Evolutionary conservation across 306 rosid genomes (phyloP).

Genomic region (Morella rubra): DNA sequence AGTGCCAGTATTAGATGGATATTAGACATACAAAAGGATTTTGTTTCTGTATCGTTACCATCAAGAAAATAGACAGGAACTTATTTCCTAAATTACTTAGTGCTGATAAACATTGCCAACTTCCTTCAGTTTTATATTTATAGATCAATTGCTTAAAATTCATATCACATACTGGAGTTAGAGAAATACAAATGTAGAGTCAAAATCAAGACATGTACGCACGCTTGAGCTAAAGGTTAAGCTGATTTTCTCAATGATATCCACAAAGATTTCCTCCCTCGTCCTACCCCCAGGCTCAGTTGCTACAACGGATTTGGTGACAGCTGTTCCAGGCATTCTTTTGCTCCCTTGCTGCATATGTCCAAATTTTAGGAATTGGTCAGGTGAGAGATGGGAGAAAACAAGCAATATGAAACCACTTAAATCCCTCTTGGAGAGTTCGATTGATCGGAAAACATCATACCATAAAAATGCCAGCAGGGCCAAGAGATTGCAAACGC

Average conservation of each 20-base stretch:
- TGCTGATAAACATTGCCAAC: conserved; percentile 1
- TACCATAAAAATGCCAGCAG: conserved; percentile 65
- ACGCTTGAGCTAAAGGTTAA: conserved; percentile 87
- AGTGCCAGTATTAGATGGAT: conserved; percentile 8
- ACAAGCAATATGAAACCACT: conserved; percentile 11
- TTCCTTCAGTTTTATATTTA: neutral
- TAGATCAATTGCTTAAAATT: conserved; percentile 3
- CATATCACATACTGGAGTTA: conserved; percentile 18
- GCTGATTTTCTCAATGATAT: conserved; percentile 92
- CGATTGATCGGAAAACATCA: conserved; percentile 19
- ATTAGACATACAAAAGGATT: conserved; percentile 17
- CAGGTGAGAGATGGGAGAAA: conserved; percentile 8
- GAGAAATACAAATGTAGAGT: conserved; percentile 10
- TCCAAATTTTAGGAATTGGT: conserved; percentile 30
- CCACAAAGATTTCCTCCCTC: conserved; percentile 93
- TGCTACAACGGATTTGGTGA: conserved; percentile 85
- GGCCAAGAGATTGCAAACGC: conserved; percentile 67
- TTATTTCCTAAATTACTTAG: conserved; percentile 4
- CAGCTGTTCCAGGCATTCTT: conserved; percentile 90
- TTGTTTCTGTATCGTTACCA: conserved; percentile 13
- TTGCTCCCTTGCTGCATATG: conserved; percentile 71
- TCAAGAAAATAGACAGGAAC: conserved; percentile 24
- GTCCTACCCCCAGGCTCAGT: conserved; percentile 76
- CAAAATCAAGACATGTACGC: conserved; percentile 37
- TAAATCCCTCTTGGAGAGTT: conserved; percentile 14